Evolutionary conservation across 176 grass and related monocot species (phyloP).

Genomic region (Avena eriantha): DNA sequence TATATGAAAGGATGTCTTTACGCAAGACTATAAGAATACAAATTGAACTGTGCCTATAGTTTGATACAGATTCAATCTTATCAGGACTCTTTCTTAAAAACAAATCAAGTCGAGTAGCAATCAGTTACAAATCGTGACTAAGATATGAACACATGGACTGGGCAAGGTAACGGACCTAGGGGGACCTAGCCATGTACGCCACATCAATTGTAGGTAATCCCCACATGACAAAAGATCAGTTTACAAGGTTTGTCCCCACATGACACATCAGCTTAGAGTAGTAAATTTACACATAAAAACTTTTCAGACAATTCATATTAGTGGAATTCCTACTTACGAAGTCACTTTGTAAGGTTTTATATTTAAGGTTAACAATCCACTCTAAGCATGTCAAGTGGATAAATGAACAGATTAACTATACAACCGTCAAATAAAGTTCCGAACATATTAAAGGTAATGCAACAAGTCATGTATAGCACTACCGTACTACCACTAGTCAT

Average conservation of each 20-base stretch:
- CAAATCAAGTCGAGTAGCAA: not conserved
- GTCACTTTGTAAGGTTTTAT: not conserved
- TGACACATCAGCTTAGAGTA: not conserved
- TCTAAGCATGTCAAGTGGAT: not conserved
- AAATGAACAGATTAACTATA: not conserved
- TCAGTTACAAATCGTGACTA: not conserved
- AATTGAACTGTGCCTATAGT: not conserved
- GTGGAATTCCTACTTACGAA: not conserved
- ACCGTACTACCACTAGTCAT: not conserved
- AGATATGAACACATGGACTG: not conserved
- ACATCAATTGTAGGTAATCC: not conserved
- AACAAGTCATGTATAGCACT: conserved; percentile 1
- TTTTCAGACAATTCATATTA: not conserved
- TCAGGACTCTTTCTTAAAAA: not conserved
- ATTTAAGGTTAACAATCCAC: conserved; percentile 1
- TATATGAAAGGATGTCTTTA: not conserved
- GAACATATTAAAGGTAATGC: not conserved
- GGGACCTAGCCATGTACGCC: not conserved
- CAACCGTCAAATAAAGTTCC: conserved; percentile 1
- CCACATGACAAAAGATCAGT: not conserved
- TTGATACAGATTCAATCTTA: not conserved
- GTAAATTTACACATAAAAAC: not conserved
- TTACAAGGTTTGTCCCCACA: not conserved
- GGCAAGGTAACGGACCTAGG: not conserved
- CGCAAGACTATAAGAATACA: not conserved